Evolutionary conservation across 23 red algal species (phyloP), one percentile per base, ranked within the genome.

Genomic region (Gracilaria domingensis): DNA sequence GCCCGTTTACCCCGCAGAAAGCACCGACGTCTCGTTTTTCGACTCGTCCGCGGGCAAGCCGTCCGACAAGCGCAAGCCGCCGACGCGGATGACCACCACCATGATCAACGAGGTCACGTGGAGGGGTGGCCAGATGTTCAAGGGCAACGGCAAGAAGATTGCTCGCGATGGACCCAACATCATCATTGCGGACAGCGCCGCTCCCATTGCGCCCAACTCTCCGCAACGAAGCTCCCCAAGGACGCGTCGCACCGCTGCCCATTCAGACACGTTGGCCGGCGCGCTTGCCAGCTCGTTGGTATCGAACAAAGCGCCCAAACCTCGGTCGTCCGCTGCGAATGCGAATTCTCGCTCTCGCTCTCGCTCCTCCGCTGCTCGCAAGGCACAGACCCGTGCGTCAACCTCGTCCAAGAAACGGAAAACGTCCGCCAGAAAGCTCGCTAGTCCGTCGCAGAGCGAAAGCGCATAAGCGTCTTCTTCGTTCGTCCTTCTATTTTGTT

Each of bases 111-210:
- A 90, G 38, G 87, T 90, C 23, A 79, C 71, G 1, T 90, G 87
- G 87, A 33, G 76, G 1, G 87, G 87, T 0, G 73, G 57, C 20
- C 56, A 70, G 20, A 80, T 90, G 49, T 90, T 90, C 58, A 81
- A 80, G 45, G 87, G 87, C 25, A 90, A 90, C 74, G 87, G 87
- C 24, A 92, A 92, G 65, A 83, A 69, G 67, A 92, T 92, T 54
- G 73, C 89, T 18, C 77, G 78, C 4, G 89, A 92, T 60, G 89
- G 89, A 65, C 89, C 89, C 37, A 71, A 92, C 70, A 51, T 92
- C 47, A 71, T 92, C 40, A 83, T 92, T 59, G 69, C 80, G 17
- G 89, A 83, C 59, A 76, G 67, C 32, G 67, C 54, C 5, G 69
- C 70, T 16, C 42, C 67, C 36, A 8, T 53, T 7, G 56, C 59